Evolutionary conservation across 139 green algal genomes (phyloP).

Genomic region (Picochlorum sp.): DNA sequence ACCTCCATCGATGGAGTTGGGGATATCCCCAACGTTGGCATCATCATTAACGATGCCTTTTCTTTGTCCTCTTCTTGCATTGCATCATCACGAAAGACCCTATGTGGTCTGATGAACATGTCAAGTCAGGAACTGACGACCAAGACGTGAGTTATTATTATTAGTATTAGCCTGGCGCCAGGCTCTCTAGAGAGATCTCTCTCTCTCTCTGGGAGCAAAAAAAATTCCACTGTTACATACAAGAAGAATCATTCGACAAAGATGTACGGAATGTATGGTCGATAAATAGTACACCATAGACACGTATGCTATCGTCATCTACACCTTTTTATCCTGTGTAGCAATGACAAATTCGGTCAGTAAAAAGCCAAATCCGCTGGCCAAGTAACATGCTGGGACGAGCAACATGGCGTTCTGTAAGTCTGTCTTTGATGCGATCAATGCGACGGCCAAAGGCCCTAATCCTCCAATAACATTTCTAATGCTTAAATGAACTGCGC

Average conservation of each 20-base stretch:
- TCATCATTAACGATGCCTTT: too few relatives aligned
- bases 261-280: too few relatives aligned
- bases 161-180: too few relatives aligned
- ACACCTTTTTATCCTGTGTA: background rate
- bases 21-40: too few relatives aligned
- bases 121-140: too few relatives aligned
- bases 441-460: slow-evolving; percentile 58
- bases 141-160: too few relatives aligned
- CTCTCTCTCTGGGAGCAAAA: too few relatives aligned
- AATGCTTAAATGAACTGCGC: slow-evolving; percentile 70
- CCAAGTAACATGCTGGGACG: slow-evolving; percentile 57
- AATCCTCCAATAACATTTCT: slow-evolving; percentile 71
- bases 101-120: too few relatives aligned
- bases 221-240: background rate
- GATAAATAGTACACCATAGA: background rate
- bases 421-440: slow-evolving; percentile 40
- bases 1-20: too few relatives aligned
- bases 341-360: slow-evolving; percentile 35
- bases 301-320: background rate
- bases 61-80: too few relatives aligned
- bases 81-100: too few relatives aligned
- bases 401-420: slow-evolving; percentile 74
- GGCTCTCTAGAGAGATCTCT: too few relatives aligned
- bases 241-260: background rate
- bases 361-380: slow-evolving; percentile 52